These are phyloP conservation scores for Coprinopsis strossmayeri DNA, from an alignment of 768 basidiomycete genomes.

Conservation along the genomic window DNA sequence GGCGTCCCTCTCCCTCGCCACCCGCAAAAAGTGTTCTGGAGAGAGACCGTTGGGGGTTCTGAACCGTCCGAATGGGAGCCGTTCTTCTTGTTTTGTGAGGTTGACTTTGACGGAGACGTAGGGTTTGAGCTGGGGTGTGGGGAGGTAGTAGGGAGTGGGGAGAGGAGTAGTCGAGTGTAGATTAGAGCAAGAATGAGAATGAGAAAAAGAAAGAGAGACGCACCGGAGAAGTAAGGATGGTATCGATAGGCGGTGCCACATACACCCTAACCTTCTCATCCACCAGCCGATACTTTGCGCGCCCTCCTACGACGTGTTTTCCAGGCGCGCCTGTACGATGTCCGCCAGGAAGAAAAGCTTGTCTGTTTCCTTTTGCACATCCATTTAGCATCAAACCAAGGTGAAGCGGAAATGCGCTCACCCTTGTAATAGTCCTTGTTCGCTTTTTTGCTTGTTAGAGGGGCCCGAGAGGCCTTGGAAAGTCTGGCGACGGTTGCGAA, in stretches of 20 bases:
- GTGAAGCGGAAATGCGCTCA: slow-evolving; percentile 19
- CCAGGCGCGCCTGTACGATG: slow-evolving; percentile 86
- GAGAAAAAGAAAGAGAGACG: slow-evolving; percentile 27
- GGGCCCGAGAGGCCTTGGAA: slow-evolving; percentile 79
- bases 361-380: slow-evolving; percentile 59
- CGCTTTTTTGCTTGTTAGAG: slow-evolving; percentile 79
- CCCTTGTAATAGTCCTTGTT: slow-evolving; percentile 99
- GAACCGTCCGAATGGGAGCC: slow-evolving; percentile 33
- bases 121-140: slow-evolving; percentile 60
- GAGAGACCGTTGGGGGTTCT: slow-evolving; percentile 32
- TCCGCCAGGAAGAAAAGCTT: slow-evolving; percentile 77
- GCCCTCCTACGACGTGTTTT: slow-evolving; percentile 70
- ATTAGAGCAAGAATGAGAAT: too few relatives aligned
- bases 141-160: too few relatives aligned
- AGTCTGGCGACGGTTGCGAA: slow-evolving; percentile 59
- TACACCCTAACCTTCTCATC: slow-evolving; percentile 82
- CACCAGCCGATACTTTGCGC: slow-evolving; percentile 73
- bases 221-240: slow-evolving; percentile 53
- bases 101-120: slow-evolving; percentile 50
- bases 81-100: slow-evolving; percentile 28
- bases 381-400: not conserved
- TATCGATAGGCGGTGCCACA: slow-evolving; percentile 69
- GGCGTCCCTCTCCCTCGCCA: slow-evolving; percentile 26
- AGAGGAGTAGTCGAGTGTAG: too few relatives aligned
- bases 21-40: slow-evolving; percentile 34